Evolutionary conservation across 2,329 filamentous ascomycete genomes (phyloP).

Genomic region (Escovopsis sp.): DNA sequence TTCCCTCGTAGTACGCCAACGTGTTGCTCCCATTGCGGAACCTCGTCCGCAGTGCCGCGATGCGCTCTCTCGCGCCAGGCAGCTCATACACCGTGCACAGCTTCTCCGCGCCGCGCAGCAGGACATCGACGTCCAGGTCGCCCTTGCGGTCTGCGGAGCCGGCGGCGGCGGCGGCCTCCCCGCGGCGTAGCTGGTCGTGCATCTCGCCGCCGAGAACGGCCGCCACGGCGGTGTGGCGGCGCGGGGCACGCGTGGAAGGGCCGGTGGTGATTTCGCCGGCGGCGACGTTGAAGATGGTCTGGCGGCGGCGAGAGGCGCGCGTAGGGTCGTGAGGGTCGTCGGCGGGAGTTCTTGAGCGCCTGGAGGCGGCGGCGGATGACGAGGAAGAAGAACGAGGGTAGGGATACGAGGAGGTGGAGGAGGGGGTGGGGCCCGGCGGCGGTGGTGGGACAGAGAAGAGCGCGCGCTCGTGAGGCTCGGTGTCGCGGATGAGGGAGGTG

Average conservation of each 20-base stretch:
- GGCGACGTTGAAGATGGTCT: slow-evolving; percentile 52
- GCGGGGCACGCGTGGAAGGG: slow-evolving; percentile 33
- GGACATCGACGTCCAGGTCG: slow-evolving; percentile 72
- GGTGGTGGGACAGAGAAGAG: slow-evolving; percentile 82
- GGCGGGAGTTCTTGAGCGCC: no score
- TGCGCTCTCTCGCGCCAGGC: slow-evolving; percentile 61
- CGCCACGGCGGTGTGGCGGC: slow-evolving; percentile 69
- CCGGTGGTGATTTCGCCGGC: slow-evolving; percentile 46
- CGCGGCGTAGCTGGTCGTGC: slow-evolving; percentile 59
- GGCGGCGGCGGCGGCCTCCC: slow-evolving; percentile 32
- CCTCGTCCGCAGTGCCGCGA: slow-evolving; percentile 54
- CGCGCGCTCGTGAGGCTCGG: slow-evolving; percentile 83
- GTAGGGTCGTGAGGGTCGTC: no score
- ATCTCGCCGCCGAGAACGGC: slow-evolving; percentile 79
- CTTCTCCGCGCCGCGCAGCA: slow-evolving; percentile 79
- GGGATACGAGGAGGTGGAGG: slow-evolving; percentile 20
- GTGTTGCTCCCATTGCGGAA: slow-evolving; percentile 59
- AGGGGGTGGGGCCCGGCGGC: slow-evolving; percentile 33
- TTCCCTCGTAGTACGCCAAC: slow-evolving; percentile 63
- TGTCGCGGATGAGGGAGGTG: slow-evolving; percentile 85
- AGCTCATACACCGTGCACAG: slow-evolving; percentile 78
- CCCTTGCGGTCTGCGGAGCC: slow-evolving; percentile 33
- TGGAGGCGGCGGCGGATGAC: no score
- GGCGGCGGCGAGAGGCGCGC: no score
- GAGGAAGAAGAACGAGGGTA: no score